Evolutionary conservation across 1,284 basidiomycete genomes (phyloP).

Genomic region (Pyrrhoderma noxium): DNA sequence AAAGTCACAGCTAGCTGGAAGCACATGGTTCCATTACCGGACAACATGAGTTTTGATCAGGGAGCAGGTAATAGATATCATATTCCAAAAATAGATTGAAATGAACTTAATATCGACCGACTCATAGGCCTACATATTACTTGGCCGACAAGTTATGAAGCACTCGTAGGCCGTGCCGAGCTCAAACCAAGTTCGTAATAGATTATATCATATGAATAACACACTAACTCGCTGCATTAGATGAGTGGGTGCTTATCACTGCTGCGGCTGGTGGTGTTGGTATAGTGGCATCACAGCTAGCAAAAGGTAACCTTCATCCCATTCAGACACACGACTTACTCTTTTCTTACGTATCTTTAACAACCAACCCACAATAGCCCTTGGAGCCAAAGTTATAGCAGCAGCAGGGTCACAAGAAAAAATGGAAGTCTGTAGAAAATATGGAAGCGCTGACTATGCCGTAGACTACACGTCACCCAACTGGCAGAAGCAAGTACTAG

Average conservation of each 20-base stretch:
- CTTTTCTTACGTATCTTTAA: neutral
- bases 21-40: constrained; percentile 51
- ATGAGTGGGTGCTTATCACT: constrained; percentile 84
- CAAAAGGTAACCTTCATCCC: constrained; percentile 51
- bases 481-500: constrained; percentile 72
- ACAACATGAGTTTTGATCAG: constrained; percentile 58
- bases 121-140: constrained; percentile 64
- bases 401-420: constrained; percentile 67
- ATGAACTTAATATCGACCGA: neutral
- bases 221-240: constrained; percentile 29
- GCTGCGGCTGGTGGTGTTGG: constrained; percentile 93
- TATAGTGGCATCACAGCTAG: constrained; percentile 83
- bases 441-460: constrained; percentile 64
- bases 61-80: constrained; percentile 41
- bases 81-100: constrained; percentile 19
- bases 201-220: constrained; percentile 17
- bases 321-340: neutral
- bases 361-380: constrained; percentile 17
- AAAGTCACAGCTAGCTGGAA: constrained; percentile 50
- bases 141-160: constrained; percentile 90
- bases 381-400: constrained; percentile 73
- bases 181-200: constrained; percentile 52
- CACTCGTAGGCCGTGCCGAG: constrained; percentile 76
- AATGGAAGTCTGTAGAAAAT: constrained; percentile 53
- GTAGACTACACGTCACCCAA: constrained; percentile 59